Conservation (phyloP, 2,329 filamentous ascomycete species). For the Dothideomycetes sp. region DNA sequence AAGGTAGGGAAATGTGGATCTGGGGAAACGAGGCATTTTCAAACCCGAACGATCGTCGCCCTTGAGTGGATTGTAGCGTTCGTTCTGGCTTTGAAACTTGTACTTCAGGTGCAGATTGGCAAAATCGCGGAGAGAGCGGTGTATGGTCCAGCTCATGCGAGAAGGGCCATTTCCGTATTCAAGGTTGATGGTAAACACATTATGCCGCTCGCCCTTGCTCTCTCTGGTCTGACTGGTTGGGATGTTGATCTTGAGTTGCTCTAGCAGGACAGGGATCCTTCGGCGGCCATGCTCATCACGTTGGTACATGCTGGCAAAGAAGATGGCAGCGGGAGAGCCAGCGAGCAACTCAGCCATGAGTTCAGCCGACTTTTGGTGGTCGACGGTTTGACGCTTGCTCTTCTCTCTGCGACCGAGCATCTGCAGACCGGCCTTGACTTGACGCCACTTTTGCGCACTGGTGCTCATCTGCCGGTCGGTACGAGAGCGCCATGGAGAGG, state of each 20-base stretch:
- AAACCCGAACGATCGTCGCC: conserved; percentile 54
- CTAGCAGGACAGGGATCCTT: conserved; percentile 84
- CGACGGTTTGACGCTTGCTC: conserved; percentile 74
- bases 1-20: conserved; percentile 80
- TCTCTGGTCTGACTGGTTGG: conserved; percentile 65
- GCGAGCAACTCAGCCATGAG: conserved; percentile 90
- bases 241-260: conserved; percentile 84
- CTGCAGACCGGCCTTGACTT: conserved; percentile 82
- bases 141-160: conserved; percentile 92
- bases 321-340: conserved; percentile 82
- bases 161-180: conserved; percentile 95
- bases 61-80: conserved; percentile 65
- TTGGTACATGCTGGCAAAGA: conserved; percentile 96
- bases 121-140: conserved; percentile 79
- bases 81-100: conserved; percentile 73
- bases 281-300: conserved; percentile 92
- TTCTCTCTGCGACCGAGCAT: conserved; percentile 68
- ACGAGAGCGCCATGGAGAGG: conserved; percentile 32
- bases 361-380: conserved; percentile 91
- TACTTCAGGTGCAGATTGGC: conserved; percentile 89
- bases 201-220: conserved; percentile 56
- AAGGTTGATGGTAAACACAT: conserved; percentile 80
- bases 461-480: conserved; percentile 35
- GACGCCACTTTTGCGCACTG: conserved; percentile 74
- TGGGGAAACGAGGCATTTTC: conserved; percentile 82